Base-by-base conservation (phyloP, 371 early-diverging fungal species). In the Lichtheimia corymbifera region DNA sequence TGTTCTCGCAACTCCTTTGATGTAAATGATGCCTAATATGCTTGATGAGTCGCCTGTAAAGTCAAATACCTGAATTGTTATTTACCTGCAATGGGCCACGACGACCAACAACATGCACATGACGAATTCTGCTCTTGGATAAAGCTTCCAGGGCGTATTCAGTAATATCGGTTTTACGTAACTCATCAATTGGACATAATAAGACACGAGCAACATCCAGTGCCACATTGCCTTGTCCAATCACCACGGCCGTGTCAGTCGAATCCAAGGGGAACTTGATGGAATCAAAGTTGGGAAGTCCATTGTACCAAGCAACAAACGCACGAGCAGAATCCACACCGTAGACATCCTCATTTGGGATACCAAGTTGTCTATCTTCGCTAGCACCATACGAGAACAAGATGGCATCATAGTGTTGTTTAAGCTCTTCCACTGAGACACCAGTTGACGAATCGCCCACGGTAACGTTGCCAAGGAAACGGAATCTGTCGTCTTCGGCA, bases 161-260 rank as follows among this genome's bases (percentile, higher is more conserved):
- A 0, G 95, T 86, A 41, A 97, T 91, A 73, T 98, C 98, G 0
- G 97, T 97, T 65, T 83, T 85, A 7, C 84, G 83, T 56, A 97
- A 75, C n/a, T 56, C 75, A 51, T 92, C 89, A 24, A 90, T 63
- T 0, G 91, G 89, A 3, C 83, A 83, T 58, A 99, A 74, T 28
- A 98, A 75, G 24, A 97, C 86, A 59, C 99, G 81, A 0, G 98
- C 97, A 20, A 93, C 86, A 76, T 98, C 99, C 56, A 98, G 67
- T 0, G 98, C 95, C 0, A 98, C 98, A 67, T 98, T 98, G 11
- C 99, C 99, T 54, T 96, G 93, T 5, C 99, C 99, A 42, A 99
- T 80, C 0, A 99, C 82, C 0, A 91, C 87, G 0, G 89, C 94
- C 0, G 88, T 89, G 40, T 94, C 93, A 0, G 83, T 82, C 13